Evolutionary conservation across 495 filamentous ascomycete genomes (phyloP).

Genomic region (Xylaria telfairii): DNA sequence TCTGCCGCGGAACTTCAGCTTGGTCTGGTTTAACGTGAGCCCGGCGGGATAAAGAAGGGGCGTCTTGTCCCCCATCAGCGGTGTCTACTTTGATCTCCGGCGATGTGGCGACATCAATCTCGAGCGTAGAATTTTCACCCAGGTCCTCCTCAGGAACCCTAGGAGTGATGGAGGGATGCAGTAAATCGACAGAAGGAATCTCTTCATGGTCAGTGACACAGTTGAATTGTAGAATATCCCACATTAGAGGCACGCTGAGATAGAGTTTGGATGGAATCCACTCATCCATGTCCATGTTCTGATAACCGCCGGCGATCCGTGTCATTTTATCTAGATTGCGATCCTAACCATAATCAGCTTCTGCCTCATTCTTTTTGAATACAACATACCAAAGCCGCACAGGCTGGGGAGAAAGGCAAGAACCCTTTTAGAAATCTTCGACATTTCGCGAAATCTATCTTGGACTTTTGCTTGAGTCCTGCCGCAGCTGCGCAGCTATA

Average conservation of each 20-base stretch:
- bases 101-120: slow-evolving; percentile 54
- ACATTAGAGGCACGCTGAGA: slow-evolving; percentile 59
- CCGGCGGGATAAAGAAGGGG: slow-evolving; percentile 43
- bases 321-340: slow-evolving; percentile 51
- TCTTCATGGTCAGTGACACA: slow-evolving; percentile 32
- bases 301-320: slow-evolving; percentile 51
- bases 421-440: slow-evolving; percentile 51
- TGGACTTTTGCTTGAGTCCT: slow-evolving; percentile 53
- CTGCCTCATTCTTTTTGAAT: background rate
- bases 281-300: slow-evolving; percentile 48
- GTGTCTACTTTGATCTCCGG: slow-evolving; percentile 54
- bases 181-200: slow-evolving; percentile 33
- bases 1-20: slow-evolving; percentile 34
- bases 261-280: slow-evolving; percentile 56
- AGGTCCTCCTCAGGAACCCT: slow-evolving; percentile 35
- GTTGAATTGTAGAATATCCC: slow-evolving; percentile 54
- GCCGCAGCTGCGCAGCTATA: slow-evolving; percentile 54
- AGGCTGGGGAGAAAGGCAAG: slow-evolving; percentile 48
- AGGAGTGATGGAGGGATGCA: slow-evolving; percentile 39
- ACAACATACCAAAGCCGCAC: slow-evolving; percentile 44
- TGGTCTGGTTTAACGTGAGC: slow-evolving; percentile 34
- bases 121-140: slow-evolving; percentile 43
- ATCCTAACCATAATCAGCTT: slow-evolving; percentile 35
- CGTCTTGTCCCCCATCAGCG: slow-evolving; percentile 51
- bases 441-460: slow-evolving; percentile 53